These are phyloP conservation scores for Apiotrichum akiyoshidainum DNA, from an alignment of 1,284 basidiomycete genomes.

Conservation along the genomic window DNA sequence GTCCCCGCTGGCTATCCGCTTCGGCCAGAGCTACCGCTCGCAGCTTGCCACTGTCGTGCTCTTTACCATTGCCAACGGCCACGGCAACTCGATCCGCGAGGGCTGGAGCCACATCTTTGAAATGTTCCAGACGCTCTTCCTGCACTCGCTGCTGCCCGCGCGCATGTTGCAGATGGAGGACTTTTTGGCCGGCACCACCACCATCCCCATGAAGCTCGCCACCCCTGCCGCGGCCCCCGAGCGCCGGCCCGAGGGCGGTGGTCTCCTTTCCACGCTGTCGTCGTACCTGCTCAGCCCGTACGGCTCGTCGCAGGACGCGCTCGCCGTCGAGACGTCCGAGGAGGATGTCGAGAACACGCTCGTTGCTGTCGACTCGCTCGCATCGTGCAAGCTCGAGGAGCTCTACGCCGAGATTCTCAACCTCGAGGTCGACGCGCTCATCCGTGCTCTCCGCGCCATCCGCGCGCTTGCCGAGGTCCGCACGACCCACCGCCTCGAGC, in stretches of 20 bases:
- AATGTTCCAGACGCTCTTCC: constrained; percentile 94
- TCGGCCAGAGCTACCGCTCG: constrained; percentile 92
- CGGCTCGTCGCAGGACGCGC: constrained; percentile 63
- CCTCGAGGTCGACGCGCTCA: constrained; percentile 70
- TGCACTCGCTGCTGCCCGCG: constrained; percentile 83
- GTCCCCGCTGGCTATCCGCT: constrained; percentile 85
- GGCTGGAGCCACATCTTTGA: constrained; percentile 97
- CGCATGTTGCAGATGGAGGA: constrained; percentile 95
- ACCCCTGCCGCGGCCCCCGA: constrained; percentile 62
- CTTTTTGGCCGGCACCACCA: constrained; percentile 82
- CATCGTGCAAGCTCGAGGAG: constrained; percentile 88
- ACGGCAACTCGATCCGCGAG: constrained; percentile 88
- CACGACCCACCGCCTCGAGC: constrained; percentile 34
- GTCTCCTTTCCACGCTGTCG: constrained; percentile 82
- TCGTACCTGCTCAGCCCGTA: constrained; percentile 98
- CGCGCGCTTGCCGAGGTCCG: constrained; percentile 74
- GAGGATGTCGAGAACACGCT: constrained; percentile 90
- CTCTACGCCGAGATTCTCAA: constrained; percentile 88
- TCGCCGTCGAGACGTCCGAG: constrained; percentile 71
- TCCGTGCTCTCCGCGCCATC: constrained; percentile 79
- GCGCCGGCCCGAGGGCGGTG: constrained; percentile 73
- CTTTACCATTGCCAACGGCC: constrained; percentile 96
- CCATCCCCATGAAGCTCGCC: constrained; percentile 78
- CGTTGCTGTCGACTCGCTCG: constrained; percentile 91
- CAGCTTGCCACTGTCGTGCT: constrained; percentile 95